phyloP scores from a whole-genome alignment of 352 stramenopile species.

The Aphanomyces euteiches region DNA sequence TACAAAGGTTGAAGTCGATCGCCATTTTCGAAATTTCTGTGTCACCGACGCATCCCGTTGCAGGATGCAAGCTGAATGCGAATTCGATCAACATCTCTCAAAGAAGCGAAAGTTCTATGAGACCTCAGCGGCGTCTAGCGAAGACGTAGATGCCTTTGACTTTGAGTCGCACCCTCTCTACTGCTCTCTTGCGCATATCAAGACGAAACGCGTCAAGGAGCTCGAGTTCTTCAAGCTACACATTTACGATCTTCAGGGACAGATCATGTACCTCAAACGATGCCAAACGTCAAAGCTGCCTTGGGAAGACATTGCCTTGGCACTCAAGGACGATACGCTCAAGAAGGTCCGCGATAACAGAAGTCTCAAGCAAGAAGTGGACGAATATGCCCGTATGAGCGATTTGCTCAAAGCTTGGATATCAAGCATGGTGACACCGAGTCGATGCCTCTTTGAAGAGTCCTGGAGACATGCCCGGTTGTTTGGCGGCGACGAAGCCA shows the following conservation, averaged over 20 bases:
- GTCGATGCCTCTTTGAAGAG: neutral
- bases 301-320: constrained; percentile 24
- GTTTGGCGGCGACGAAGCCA: constrained; percentile 13
- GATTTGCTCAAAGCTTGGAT: constrained; percentile 21
- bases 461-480: constrained; percentile 11
- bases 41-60: too few relatives aligned
- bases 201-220: constrained; percentile 28
- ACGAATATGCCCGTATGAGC: constrained; percentile 9
- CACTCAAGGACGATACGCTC: constrained; percentile 27
- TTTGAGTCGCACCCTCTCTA: neutral
- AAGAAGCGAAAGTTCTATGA: constrained; percentile 6
- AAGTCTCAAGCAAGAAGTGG: constrained; percentile 24
- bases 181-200: constrained; percentile 14
- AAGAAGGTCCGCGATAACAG: constrained; percentile 26
- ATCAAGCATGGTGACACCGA: neutral
- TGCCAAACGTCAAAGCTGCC: constrained; percentile 20
- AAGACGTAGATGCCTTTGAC: neutral
- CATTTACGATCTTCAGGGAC: constrained; percentile 19
- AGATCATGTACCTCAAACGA: constrained; percentile 15
- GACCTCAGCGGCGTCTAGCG: neutral
- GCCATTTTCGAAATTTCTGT: too few relatives aligned
- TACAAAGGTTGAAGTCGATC: too few relatives aligned
- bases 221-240: constrained; percentile 21
- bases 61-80: too few relatives aligned
- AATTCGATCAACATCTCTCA: neutral